phyloP scores from a whole-genome alignment of 805 yeast genomes.

The Teunomyces gatunensis region DNA sequence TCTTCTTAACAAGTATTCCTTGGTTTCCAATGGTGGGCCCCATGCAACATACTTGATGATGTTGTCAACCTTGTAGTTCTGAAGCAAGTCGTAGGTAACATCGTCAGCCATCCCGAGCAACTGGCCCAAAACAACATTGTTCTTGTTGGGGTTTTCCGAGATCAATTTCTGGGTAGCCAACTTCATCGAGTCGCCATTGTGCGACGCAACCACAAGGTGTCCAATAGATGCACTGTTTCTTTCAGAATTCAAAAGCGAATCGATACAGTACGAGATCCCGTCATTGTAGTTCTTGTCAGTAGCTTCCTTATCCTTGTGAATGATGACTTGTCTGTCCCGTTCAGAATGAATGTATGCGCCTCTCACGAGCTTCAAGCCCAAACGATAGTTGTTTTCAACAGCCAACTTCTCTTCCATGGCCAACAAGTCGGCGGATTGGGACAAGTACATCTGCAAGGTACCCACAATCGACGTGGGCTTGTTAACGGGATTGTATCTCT shows the following conservation, averaged over 20 bases:
- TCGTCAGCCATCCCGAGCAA: slow-evolving; percentile 95
- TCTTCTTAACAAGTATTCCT: slow-evolving; percentile 83
- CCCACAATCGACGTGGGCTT: slow-evolving; percentile 73
- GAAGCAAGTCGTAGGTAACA: slow-evolving; percentile 71
- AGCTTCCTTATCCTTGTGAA: slow-evolving; percentile 71
- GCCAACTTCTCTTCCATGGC: slow-evolving; percentile 66
- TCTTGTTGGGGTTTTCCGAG: slow-evolving; percentile 25
- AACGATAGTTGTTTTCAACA: slow-evolving; percentile 53
- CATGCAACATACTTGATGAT: slow-evolving; percentile 94
- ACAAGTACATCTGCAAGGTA: slow-evolving; percentile 88
- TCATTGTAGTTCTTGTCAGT: slow-evolving; percentile 78
- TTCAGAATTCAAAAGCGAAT: slow-evolving; percentile 49
- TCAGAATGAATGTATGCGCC: slow-evolving; percentile 96
- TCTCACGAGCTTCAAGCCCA: slow-evolving; percentile 88
- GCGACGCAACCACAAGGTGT: slow-evolving; percentile 88
- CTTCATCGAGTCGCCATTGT: slow-evolving; percentile 75
- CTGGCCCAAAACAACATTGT: slow-evolving; percentile 83
- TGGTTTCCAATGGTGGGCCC: slow-evolving; percentile 96
- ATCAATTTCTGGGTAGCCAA: slow-evolving; percentile 60
- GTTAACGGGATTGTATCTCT: slow-evolving; percentile 62
- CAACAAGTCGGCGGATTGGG: slow-evolving; percentile 63
- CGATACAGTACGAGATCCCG: slow-evolving; percentile 63
- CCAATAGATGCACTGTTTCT: slow-evolving; percentile 54
- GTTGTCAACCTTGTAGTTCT: slow-evolving; percentile 62
- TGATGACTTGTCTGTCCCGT: slow-evolving; percentile 61